phyloP scores from a whole-genome alignment of 805 yeast species.

The Pichia californica region DNA sequence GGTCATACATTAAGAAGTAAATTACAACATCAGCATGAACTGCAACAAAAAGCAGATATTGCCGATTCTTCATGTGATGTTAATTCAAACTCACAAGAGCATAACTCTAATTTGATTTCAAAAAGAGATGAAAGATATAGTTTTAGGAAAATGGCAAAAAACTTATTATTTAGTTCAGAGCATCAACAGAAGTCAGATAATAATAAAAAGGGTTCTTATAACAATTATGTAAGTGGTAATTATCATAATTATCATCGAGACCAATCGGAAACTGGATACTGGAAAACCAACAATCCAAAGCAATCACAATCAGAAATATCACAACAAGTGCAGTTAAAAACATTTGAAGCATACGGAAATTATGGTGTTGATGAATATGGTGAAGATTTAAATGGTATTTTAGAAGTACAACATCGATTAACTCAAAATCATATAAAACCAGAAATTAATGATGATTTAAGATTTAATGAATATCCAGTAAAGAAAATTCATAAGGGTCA shows the following conservation, averaged over 20 bases:
- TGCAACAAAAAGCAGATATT: background rate
- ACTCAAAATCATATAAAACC: too few species aligned
- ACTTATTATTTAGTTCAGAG: slow-evolving; percentile 16
- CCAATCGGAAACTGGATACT: too few species aligned
- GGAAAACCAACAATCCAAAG: too few species aligned
- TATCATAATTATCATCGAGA: slow-evolving; percentile 2
- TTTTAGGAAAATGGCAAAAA: slow-evolving; percentile 23
- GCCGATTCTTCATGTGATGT: background rate
- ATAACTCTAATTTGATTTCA: background rate
- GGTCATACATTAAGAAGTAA: background rate
- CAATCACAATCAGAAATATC: too few species aligned
- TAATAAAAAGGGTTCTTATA: background rate
- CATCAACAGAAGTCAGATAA: background rate
- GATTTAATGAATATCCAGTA: too few species aligned
- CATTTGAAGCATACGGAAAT: too few species aligned
- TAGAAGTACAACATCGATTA: too few species aligned
- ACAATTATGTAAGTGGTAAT: background rate
- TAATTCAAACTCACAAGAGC: background rate
- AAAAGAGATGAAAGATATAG: slow-evolving; percentile 19
- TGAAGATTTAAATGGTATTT: too few species aligned
- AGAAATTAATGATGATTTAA: too few species aligned
- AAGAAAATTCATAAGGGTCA: background rate
- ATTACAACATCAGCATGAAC: background rate
- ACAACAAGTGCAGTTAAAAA: too few species aligned
- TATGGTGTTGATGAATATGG: too few species aligned